Evolutionary conservation across 2,329 filamentous ascomycete genomes (phyloP).

Genomic region (Arthroderma sp.): DNA sequence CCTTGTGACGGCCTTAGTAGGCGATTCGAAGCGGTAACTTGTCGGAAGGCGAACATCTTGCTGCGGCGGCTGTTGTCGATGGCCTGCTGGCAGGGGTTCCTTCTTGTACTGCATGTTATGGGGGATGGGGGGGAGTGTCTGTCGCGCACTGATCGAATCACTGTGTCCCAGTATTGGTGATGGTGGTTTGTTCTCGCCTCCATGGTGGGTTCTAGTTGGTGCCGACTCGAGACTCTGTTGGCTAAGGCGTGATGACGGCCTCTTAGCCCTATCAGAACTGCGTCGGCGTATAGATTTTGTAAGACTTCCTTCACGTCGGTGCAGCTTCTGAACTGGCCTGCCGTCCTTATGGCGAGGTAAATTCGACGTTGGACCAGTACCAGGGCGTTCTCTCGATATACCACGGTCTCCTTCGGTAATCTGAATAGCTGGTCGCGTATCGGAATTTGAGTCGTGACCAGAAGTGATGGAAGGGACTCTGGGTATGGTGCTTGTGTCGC

Average conservation of each 20-base stretch:
- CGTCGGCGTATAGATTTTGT: constrained; percentile 15
- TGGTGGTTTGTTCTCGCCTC: neutral
- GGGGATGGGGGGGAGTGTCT: constrained; percentile 20
- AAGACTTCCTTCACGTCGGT: constrained; percentile 21
- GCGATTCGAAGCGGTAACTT: constrained; percentile 26
- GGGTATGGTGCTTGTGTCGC: constrained; percentile 12
- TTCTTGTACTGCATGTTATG: constrained; percentile 27
- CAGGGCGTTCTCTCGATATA: constrained; percentile 16
- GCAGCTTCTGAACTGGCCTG: constrained; percentile 15
- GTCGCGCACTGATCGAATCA: constrained; percentile 8
- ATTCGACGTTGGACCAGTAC: constrained; percentile 13
- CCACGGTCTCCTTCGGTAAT: constrained; percentile 51
- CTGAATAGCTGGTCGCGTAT: constrained; percentile 56
- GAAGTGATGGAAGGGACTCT: constrained; percentile 14
- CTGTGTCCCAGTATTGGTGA: constrained; percentile 1
- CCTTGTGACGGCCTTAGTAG: constrained; percentile 31
- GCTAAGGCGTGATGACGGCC: neutral
- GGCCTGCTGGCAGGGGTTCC: constrained; percentile 23
- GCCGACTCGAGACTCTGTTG: neutral
- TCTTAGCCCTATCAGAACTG: constrained; percentile 11
- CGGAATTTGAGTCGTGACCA: constrained; percentile 13
- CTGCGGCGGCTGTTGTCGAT: constrained; percentile 31
- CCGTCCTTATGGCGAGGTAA: constrained; percentile 15
- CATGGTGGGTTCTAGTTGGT: neutral
- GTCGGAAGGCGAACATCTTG: constrained; percentile 28